Percentiles rank a stretch among this genome's conserved stretches.
phyloP scores from a whole-genome alignment of 2,329 filamentous ascomycete species.

The Zasmidium citrigriseum region DNA sequence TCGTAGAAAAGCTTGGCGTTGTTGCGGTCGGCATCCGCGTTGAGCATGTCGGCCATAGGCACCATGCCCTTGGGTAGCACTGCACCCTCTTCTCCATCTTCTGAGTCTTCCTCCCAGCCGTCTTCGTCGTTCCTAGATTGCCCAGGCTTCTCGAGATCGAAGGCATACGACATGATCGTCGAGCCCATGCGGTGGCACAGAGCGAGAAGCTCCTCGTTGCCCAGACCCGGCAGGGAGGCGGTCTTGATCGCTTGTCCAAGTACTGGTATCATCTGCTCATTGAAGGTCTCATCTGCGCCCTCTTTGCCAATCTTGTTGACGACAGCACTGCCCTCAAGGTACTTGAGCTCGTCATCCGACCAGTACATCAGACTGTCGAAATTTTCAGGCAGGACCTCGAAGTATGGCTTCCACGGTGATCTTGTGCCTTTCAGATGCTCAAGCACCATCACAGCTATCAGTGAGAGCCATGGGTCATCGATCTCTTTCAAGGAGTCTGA shows the following conservation, averaged over 20 bases:
- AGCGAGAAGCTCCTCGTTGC: constrained; percentile 48
- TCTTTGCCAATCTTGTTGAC: constrained; percentile 73
- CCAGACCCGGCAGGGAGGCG: constrained; percentile 28
- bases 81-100: constrained; percentile 41
- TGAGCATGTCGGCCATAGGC: constrained; percentile 85
- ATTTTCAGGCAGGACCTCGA: constrained; percentile 67
- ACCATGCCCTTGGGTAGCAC: constrained; percentile 76
- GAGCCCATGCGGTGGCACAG: constrained; percentile 80
- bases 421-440: constrained; percentile 62
- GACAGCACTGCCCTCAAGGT: constrained; percentile 78
- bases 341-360: constrained; percentile 66
- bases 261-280: constrained; percentile 57
- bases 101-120: constrained; percentile 44
- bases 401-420: constrained; percentile 77
- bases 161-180: constrained; percentile 90
- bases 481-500: constrained; percentile 37
- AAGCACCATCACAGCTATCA: constrained; percentile 80
- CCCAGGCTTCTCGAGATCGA: constrained; percentile 67
- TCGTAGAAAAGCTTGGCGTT: constrained; percentile 70
- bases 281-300: constrained; percentile 70
- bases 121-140: constrained; percentile 61
- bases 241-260: constrained; percentile 44
- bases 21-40: constrained; percentile 79
- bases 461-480: constrained; percentile 51
- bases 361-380: constrained; percentile 95